Base-by-base conservation (phyloP, 2,329 filamentous ascomycete species). In the Colletotrichum viniferum region DNA sequence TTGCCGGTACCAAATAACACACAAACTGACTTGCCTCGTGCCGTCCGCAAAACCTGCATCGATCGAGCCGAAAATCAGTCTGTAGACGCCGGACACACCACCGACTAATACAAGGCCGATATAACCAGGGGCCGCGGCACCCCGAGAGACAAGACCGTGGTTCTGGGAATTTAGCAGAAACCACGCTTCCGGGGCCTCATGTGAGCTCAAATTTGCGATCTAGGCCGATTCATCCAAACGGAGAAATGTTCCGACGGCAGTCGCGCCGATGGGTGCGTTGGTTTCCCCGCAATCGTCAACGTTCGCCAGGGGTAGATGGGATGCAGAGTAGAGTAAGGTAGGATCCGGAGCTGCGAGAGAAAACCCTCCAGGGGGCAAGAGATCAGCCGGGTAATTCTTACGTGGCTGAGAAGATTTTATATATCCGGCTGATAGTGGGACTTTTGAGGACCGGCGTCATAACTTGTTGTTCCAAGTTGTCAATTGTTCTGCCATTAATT, bases 271-370 rank as follows among this genome's bases (percentile, higher is more conserved):
- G 43, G 43, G 43, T 52, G 26, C 58, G 10, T 32, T 9, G 21
- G 18, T 7, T 63, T 63, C 60, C 64, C 64, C 64, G 64, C 64
- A 67, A 24, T 61, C 58, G 28, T 32, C 18, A 21, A 28, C 28
- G 21, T 12, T 48, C 38, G 38, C 38, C 18, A 48, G 38, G 38
- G 38, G 38, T 18, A 2, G 38, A n/a, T 10, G 38, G 8, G 8
- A 43, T n/a, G 38, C 8, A 43, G 8, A n/a, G 18, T 6, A 21
- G 62, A 55, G 18, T 56, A 48, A 36, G 7, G 64, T 67, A 60
- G 65, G 52, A 69, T 60, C 38, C 65, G 65, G 65, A 60, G 38
- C 65, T 58, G 26, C 24, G 9, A 69, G n/a, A 12, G 7, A 21
- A 43, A 12, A 43, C 4, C 30, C 65, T 32, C 65, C 24, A 28